Base-by-base conservation (phyloP, 495 filamentous ascomycete species). In the Pseudomonodictys pantanalensis region DNA sequence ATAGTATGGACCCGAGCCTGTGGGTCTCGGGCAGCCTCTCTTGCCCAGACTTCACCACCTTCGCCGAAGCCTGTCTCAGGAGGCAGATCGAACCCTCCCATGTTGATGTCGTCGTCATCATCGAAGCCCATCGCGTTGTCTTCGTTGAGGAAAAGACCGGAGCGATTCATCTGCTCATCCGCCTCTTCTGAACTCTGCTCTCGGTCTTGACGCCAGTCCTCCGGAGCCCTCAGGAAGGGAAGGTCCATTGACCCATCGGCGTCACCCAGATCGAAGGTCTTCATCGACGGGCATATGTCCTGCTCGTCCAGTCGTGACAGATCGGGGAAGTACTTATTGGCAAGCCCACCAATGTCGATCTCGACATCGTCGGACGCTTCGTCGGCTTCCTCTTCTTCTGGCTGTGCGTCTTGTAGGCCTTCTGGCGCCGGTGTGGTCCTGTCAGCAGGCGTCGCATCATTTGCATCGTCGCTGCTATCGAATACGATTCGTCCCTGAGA, bases 241-340 rank as follows among this genome's bases (percentile, higher is more conserved):
- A 97, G 88, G 68, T 97, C 88, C 30, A 95, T 71, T 10, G 88
- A 86, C n/a, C 86, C 88, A 18, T 86, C 85, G 2, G 87, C 82
- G 70, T 93, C 86, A 18, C 92, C 92, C 1, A 99, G 79, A 62
- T 96, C 90, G 60, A 96, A 90, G 20, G 84, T 89, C 73, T 97
- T 96, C 35, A 99, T 76, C 0, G 93, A 97, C 0, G 92, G 92
- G 68, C 93, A 99, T 42, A 99, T 86, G 73, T 97, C 91, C 75
- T 96, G 89, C 54, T 83, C 80, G 47, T 92, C 90, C 15, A 99
- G 74, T 35, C 70, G 76, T 52, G 78, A 73, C 22, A 99, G 78
- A 64, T 96, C 84, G 0, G 91, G 91, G 72, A 99, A 97, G 77
- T 96, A 99, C 58, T 81, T 85, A 25, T 75, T 77, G 3, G 83